These are phyloP conservation scores for Chamaecrista fasciculata DNA, from an alignment of 306 rosid genomes.

Conservation along the genomic window DNA sequence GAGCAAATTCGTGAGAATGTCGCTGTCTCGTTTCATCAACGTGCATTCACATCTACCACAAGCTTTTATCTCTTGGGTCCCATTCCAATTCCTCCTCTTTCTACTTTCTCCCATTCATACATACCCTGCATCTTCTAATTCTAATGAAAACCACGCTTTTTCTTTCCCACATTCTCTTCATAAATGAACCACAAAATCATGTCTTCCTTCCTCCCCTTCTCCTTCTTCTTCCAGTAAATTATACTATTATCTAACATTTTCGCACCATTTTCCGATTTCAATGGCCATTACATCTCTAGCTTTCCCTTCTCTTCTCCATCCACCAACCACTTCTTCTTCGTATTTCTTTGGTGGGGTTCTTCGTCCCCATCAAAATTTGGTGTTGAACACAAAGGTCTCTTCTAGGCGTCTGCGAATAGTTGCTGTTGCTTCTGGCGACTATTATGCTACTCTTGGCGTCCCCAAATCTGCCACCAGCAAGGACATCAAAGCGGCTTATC, in stretches of 20 bases:
- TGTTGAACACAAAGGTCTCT: constrained; percentile 31
- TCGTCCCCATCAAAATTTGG: constrained; percentile 46
- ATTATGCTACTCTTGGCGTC: constrained; percentile 83
- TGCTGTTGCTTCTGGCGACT: constrained; percentile 73
- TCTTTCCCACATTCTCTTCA: background rate
- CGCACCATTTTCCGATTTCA: constrained; percentile 14
- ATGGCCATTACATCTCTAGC: constrained; percentile 68
- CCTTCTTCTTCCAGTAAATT: constrained; percentile 2
- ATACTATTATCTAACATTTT: constrained; percentile 4
- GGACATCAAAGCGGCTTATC: constrained; percentile 94
- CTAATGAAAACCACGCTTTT: background rate
- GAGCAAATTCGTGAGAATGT: no score
- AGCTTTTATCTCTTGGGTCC: constrained; percentile 5
- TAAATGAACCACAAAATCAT: constrained; percentile 23
- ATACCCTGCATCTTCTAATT: background rate
- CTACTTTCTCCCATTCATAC: background rate
- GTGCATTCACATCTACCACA: background rate
- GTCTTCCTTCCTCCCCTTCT: background rate
- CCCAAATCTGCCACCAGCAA: constrained; percentile 71
- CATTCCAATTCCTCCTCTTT: background rate
- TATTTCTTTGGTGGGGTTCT: constrained; percentile 46
- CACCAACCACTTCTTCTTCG: constrained; percentile 36
- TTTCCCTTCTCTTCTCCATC: constrained; percentile 44
- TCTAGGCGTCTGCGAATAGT: constrained; percentile 47
- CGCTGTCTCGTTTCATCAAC: background rate